Percentiles rank a stretch among this genome's conserved stretches.
Evolutionary conservation across 352 stramenopile species (phyloP).

Genomic region (Phytophthora pisi): DNA sequence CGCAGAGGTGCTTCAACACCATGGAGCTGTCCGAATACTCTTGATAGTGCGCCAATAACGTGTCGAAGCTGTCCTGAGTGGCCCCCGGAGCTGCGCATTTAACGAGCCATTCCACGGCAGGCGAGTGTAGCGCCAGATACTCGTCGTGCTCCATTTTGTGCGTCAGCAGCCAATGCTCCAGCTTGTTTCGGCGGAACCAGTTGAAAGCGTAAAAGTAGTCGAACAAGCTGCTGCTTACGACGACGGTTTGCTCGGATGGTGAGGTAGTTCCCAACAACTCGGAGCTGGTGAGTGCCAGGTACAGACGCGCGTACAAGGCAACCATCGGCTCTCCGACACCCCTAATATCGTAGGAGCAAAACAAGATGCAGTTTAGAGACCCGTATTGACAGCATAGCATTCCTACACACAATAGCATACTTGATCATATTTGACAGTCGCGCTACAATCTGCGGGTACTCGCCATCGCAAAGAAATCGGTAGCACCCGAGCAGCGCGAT

Average conservation of each 20-base stretch:
- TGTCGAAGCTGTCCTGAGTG: conserved; percentile 57
- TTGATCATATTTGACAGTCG: conserved; percentile 89
- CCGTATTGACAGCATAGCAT: conserved; percentile 6
- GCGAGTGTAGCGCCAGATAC: conserved; percentile 83
- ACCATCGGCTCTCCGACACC: conserved; percentile 90
- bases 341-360: conserved; percentile 31
- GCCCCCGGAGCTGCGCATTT: conserved; percentile 63
- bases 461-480: conserved; percentile 89
- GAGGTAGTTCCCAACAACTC: conserved; percentile 57
- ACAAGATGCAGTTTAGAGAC: conserved; percentile 25
- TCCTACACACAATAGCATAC: conserved; percentile 32
- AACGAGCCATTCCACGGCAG: conserved; percentile 88
- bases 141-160: conserved; percentile 65
- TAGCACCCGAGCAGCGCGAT: conserved; percentile 90
- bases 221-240: conserved; percentile 79
- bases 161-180: conserved; percentile 53
- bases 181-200: conserved; percentile 62
- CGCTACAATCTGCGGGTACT: conserved; percentile 86
- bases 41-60: conserved; percentile 79
- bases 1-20: conserved; percentile 88
- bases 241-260: conserved; percentile 38
- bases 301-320: conserved; percentile 84
- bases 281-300: conserved; percentile 74
- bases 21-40: conserved; percentile 89
- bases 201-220: conserved; percentile 91